Evolutionary conservation across 2,329 filamentous ascomycete genomes (phyloP).

Genomic region (Plectosphaerella plurivora): DNA sequence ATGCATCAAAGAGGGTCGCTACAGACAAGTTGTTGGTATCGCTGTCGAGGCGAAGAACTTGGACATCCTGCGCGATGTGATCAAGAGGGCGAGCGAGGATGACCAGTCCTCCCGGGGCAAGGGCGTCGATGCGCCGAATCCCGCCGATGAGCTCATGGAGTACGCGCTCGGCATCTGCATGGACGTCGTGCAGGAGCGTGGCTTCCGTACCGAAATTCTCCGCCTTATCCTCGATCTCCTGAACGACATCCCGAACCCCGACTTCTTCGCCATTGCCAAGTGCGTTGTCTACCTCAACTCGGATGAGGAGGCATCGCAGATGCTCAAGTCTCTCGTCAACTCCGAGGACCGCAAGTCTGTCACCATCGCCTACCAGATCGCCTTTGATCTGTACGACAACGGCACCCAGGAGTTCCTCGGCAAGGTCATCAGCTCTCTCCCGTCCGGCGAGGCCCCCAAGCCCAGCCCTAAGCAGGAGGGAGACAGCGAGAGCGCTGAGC

Average conservation of each 20-base stretch:
- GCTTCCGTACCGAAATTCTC: slow-evolving; percentile 78
- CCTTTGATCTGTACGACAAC: slow-evolving; percentile 97
- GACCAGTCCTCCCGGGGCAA: slow-evolving; percentile 68
- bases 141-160: slow-evolving; percentile 89
- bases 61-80: slow-evolving; percentile 79
- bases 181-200: slow-evolving; percentile 93
- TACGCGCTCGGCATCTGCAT: slow-evolving; percentile 95
- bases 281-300: slow-evolving; percentile 96
- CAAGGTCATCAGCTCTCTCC: slow-evolving; percentile 80
- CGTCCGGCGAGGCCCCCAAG: slow-evolving; percentile 41
- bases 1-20: slow-evolving; percentile 80
- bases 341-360: slow-evolving; percentile 74
- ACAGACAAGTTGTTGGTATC: slow-evolving; percentile 94
- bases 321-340: slow-evolving; percentile 76
- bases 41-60: slow-evolving; percentile 92
- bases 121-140: slow-evolving; percentile 42
- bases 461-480: slow-evolving; percentile 38
- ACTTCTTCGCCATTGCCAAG: slow-evolving; percentile 97
- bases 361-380: slow-evolving; percentile 92
- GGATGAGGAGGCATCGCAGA: slow-evolving; percentile 81
- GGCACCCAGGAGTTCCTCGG: slow-evolving; percentile 94
- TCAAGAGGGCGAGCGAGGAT: slow-evolving; percentile 83
- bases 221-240: slow-evolving; percentile 92
- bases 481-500: slow-evolving; percentile 35
- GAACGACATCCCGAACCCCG: slow-evolving; percentile 84